Evolutionary conservation across 495 filamentous ascomycete genomes (phyloP), one percentile per base, ranked within the genome.

Genomic region (Penicillium pancosmium): DNA sequence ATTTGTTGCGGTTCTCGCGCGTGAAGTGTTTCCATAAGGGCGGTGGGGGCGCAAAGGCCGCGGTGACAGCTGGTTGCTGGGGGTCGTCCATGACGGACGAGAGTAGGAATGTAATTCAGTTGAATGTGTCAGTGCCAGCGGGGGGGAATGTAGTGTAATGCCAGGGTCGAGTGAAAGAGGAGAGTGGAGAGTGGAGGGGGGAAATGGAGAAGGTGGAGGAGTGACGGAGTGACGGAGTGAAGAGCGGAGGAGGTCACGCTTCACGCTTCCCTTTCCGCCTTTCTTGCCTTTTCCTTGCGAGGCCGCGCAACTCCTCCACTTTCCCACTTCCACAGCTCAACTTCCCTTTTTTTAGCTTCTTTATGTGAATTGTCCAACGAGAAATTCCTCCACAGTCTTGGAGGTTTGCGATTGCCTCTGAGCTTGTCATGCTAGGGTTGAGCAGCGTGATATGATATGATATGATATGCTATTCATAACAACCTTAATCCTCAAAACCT

Each of bases 11-110:
- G 71, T 96, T 97, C 0, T 88, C 84, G 4, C 83, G 66, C 0
- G 91, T 97, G 76, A 98, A 98, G 70, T 87, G 80, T 61, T 90
- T 88, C 84, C 91, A 98, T 78, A 96, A 92, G 4, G 89, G 87
- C 19, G 94, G 94, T 4, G 94, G 94, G 15, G 89, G 82, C 16
- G 94, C 93, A 73, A 92, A 92, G 25, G 84, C 78, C 12, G 82
- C 78, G n/a, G 78, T 73, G n/a, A 81, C 73, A 25, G 80, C 68
- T 57, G 78, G 76, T 61, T 77, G 77, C 51, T 84, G 71, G 36
- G 65, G 69, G 18, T 85, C 85, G 5, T 80, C 82, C 81, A 86
- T 87, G 25, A 19, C 31, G 9, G 40, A 19, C 47, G 36, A 13
- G 36, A n/a, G 36, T n/a, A 38, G 27, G 36, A 23, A 3, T 23